A percentile compares a stretch with the other conserved stretches of the same genome.
Conservation (phyloP, 2,329 filamentous ascomycete genomes). For the Phaeosphaeria sp. region DNA sequence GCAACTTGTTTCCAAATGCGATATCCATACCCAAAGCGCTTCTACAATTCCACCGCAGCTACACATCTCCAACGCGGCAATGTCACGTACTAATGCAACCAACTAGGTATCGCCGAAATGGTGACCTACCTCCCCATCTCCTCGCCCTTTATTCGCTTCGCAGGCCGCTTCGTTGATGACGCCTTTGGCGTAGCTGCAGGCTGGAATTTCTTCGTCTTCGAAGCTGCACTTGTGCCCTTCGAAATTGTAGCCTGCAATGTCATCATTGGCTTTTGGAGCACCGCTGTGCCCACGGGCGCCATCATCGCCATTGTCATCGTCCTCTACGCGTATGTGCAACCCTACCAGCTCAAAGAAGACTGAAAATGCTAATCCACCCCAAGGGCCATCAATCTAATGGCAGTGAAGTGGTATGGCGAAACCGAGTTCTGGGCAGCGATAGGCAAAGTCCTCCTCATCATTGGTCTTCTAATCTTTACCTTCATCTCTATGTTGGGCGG, state of each 20-base stretch:
- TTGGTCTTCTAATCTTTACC: conserved; percentile 62
- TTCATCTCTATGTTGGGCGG: conserved; percentile 85
- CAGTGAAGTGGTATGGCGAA: conserved; percentile 56
- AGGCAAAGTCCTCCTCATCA: conserved; percentile 56
- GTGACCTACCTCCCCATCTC: conserved; percentile 78
- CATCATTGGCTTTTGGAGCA: conserved; percentile 56
- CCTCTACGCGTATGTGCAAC: conserved; percentile 61
- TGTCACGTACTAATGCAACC: conserved; percentile 24
- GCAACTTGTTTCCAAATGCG: conserved; percentile 29
- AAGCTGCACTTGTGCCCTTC: conserved; percentile 71
- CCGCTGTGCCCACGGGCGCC: conserved; percentile 64
- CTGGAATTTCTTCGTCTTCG: conserved; percentile 77
- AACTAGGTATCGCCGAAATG: conserved; percentile 71
- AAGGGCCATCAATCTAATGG: conserved; percentile 71
- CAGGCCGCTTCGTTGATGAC: conserved; percentile 76
- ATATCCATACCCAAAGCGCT: conserved; percentile 22
- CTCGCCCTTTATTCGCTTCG: conserved; percentile 79
- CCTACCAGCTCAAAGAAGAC: neutral
- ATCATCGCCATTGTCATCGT: conserved; percentile 68
- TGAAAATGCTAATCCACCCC: conserved; percentile 13
- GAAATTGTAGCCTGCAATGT: conserved; percentile 63
- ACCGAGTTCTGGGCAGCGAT: conserved; percentile 78
- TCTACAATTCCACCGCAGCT: conserved; percentile 18
- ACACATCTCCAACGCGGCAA: conserved; percentile 3
- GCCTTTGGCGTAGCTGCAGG: conserved; percentile 76